Evolutionary conservation across 2,329 filamentous ascomycete species (phyloP).

Genomic region (Esteya vermicola): DNA sequence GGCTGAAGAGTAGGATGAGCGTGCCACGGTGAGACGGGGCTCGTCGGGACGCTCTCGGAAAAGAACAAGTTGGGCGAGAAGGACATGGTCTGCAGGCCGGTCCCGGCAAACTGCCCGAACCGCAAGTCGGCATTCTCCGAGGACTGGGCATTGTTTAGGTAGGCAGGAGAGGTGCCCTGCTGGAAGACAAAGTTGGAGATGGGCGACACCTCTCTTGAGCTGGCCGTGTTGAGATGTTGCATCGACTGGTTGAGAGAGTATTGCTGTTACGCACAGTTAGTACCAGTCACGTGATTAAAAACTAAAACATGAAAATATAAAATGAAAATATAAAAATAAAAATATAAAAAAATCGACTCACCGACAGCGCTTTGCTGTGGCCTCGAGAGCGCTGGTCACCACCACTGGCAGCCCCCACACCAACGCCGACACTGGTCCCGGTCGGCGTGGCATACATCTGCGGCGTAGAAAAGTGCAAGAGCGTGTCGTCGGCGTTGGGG

Average conservation of each 20-base stretch:
- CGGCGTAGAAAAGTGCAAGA: constrained; percentile 1
- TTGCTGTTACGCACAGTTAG: constrained; percentile 24
- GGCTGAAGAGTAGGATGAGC: background rate
- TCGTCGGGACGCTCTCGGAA: constrained; percentile 6
- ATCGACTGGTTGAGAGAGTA: constrained; percentile 35
- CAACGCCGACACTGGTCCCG: no score
- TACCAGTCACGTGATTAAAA: no score
- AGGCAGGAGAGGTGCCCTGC: constrained; percentile 36
- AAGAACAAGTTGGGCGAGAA: constrained; percentile 6
- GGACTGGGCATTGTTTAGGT: constrained; percentile 33
- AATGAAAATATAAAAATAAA: background rate
- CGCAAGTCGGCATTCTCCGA: constrained; percentile 23
- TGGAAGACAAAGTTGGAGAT: constrained; percentile 35
- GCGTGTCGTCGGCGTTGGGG: constrained; percentile 23
- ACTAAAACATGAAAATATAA: background rate
- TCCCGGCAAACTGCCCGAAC: constrained; percentile 5
- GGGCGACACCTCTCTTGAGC: constrained; percentile 40
- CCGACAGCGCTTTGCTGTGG: constrained; percentile 28
- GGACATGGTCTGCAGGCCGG: constrained; percentile 3
- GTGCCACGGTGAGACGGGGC: constrained; percentile 6
- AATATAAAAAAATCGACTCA: constrained; percentile 15
- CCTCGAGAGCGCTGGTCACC: constrained; percentile 4
- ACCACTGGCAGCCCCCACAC: constrained; percentile 8
- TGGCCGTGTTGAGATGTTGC: constrained; percentile 29
- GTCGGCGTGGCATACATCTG: constrained; percentile 9